These are phyloP conservation scores for Orbilia blumenaviensis DNA, from an alignment of 2,329 filamentous ascomycete species.

Conservation along the genomic window DNA sequence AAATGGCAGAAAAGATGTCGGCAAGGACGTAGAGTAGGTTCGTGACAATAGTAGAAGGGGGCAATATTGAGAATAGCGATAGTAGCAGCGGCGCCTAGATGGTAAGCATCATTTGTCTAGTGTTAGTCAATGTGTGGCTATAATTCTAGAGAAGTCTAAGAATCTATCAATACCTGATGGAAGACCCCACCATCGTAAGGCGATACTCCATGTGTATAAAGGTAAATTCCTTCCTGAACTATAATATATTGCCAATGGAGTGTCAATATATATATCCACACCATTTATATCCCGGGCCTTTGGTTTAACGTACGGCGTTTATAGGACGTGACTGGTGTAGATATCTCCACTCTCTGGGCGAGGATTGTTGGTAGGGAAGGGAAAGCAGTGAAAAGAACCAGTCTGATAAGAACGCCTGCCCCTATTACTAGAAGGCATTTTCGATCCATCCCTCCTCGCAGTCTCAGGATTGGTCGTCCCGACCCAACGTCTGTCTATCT, in stretches of 20 bases:
- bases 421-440: slow-evolving; percentile 68
- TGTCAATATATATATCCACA: slow-evolving; percentile 51
- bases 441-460: slow-evolving; percentile 54
- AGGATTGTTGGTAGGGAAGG: slow-evolving; percentile 84
- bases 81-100: slow-evolving; percentile 88
- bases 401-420: slow-evolving; percentile 78
- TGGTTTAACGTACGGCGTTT: slow-evolving; percentile 78
- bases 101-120: too few species aligned
- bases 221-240: slow-evolving; percentile 96
- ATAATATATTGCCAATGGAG: slow-evolving; percentile 25
- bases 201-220: slow-evolving; percentile 95
- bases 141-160: too few species aligned
- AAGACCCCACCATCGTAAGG: slow-evolving; percentile 93
- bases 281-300: not conserved
- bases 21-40: slow-evolving; percentile 81
- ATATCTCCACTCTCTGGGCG: slow-evolving; percentile 92
- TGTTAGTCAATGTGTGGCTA: too few species aligned
- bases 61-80: slow-evolving; percentile 88
- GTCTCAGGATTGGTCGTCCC: too few species aligned
- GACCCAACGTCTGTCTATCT: not conserved
- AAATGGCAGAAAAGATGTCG: slow-evolving; percentile 83
- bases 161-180: slow-evolving; percentile 67
- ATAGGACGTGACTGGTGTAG: slow-evolving; percentile 96
- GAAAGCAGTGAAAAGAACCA: slow-evolving; percentile 81
- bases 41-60: slow-evolving; percentile 78